These are phyloP conservation scores for Mycocentrospora acerina DNA, from an alignment of 2,329 filamentous ascomycete species.

Conservation along the genomic window DNA sequence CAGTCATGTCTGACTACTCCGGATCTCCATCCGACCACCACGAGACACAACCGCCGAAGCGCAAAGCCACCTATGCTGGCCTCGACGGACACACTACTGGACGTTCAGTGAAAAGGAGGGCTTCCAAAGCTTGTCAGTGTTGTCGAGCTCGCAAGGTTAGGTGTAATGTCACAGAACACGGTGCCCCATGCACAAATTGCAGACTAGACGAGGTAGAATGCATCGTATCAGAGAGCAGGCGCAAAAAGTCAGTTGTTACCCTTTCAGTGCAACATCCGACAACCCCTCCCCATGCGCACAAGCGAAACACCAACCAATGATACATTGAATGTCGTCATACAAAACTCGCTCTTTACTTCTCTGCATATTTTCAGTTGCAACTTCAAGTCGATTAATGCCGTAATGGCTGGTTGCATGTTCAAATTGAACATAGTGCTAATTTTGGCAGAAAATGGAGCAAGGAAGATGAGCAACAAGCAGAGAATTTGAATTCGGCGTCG, in stretches of 20 bases:
- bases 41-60: constrained; percentile 51
- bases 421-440: constrained; percentile 22
- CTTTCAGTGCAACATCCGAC: constrained; percentile 25
- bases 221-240: constrained; percentile 69
- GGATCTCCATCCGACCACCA: constrained; percentile 38
- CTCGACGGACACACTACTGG: constrained; percentile 51
- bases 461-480: constrained; percentile 40
- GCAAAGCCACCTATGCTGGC: constrained; percentile 59
- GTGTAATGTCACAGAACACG: constrained; percentile 87
- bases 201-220: constrained; percentile 78
- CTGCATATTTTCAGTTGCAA: constrained; percentile 7
- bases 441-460: constrained; percentile 45
- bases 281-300: constrained; percentile 11
- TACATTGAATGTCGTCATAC: constrained; percentile 25
- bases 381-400: constrained; percentile 3
- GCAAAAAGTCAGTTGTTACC: constrained; percentile 70
- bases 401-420: too few species aligned
- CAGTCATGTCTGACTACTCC: constrained; percentile 42
- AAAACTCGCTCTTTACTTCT: constrained; percentile 8
- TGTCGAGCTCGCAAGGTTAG: constrained; percentile 88
- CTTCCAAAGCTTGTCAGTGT: constrained; percentile 87
- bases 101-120: constrained; percentile 73
- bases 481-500: constrained; percentile 18
- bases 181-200: constrained; percentile 85
- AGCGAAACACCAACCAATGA: constrained; percentile 1